Base-by-base conservation (phyloP, 352 stramenopile species). In the Phytophthora boehmeriae region DNA sequence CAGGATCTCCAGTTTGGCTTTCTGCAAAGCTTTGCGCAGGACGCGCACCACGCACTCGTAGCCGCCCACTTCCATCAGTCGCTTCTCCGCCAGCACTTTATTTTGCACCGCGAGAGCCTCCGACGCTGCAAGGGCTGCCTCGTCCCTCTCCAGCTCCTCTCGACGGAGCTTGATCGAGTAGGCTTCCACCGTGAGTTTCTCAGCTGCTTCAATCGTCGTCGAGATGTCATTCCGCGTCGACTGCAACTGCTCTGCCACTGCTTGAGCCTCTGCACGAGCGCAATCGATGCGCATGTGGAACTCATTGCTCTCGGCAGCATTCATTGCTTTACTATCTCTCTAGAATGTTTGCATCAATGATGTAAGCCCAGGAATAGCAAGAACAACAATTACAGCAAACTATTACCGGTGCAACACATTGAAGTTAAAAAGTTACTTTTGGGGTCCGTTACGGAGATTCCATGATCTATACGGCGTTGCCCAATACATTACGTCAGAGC, bases 11-110 rank as follows among this genome's bases (percentile, higher is more conserved):
- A 63, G 52, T 23, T 85, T 88, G 22, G 80, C 78, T 6, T 82
- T 67, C 38, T 71, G 66, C 27, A 90, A 52, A 11, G 71, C 74
- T 47, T 78, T 81, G 25, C 83, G 80, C 28, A 88, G 68, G 46
- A 78, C 63, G 3, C 81, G 76, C 56, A 88, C 75, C 6, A 78
- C 69, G 25, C 74, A 76, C 36, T 92, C 78, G 51, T 83, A 78
- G 28, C 83, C 80, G 25, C 83, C 83, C 17, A 90, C 71, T 42
- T 89, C 80, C 56, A 84, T 81, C 0, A 92, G 65, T 10, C 76
- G 69, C 55, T 85, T 83, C 65, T 92, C 79, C 0, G 80, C 73
- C 4, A 77, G 54, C 28, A 89, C 58, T 32, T 82, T 89, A 45
- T 80, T 73, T 41, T 78, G 62, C n/a, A 88, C 71, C 1, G 80